These are phyloP conservation scores for Boletus sensibilis DNA, from an alignment of 768 basidiomycete genomes.

Conservation along the genomic window DNA sequence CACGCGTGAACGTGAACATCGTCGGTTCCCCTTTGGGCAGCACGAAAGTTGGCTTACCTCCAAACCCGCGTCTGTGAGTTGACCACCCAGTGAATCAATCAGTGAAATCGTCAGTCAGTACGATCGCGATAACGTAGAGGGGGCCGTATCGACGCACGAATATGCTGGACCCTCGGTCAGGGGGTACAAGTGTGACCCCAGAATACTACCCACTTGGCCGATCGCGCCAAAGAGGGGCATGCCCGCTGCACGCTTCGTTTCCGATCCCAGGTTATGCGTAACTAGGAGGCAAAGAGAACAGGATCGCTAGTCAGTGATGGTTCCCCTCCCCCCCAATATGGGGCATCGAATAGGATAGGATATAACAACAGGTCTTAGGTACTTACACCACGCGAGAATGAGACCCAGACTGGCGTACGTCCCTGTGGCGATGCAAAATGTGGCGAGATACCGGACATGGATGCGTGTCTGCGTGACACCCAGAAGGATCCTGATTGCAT, in stretches of 20 bases:
- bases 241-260: slow-evolving; percentile 45
- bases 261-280: slow-evolving; percentile 43
- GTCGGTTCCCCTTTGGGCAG: background rate
- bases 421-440: slow-evolving; percentile 45
- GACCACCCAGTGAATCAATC: background rate
- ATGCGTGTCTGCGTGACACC: slow-evolving; percentile 27
- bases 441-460: slow-evolving; percentile 45
- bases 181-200: slow-evolving; percentile 44
- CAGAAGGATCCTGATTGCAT: slow-evolving; percentile 32
- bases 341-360: no score
- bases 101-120: background rate
- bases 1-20: background rate
- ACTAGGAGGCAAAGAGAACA: slow-evolving; percentile 24
- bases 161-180: slow-evolving; percentile 40
- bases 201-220: slow-evolving; percentile 41
- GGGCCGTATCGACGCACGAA: slow-evolving; percentile 22
- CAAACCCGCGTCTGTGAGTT: slow-evolving; percentile 17
- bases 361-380: background rate
- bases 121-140: background rate
- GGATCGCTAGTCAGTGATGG: background rate
- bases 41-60: slow-evolving; percentile 5
- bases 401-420: slow-evolving; percentile 47
- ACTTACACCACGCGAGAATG: slow-evolving; percentile 49
- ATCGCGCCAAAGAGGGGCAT: slow-evolving; percentile 43
- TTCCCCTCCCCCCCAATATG: background rate